Evolutionary conservation across 352 stramenopile species (phyloP), one percentile per base, ranked within the genome.

Genomic region (Phytophthora boehmeriae): DNA sequence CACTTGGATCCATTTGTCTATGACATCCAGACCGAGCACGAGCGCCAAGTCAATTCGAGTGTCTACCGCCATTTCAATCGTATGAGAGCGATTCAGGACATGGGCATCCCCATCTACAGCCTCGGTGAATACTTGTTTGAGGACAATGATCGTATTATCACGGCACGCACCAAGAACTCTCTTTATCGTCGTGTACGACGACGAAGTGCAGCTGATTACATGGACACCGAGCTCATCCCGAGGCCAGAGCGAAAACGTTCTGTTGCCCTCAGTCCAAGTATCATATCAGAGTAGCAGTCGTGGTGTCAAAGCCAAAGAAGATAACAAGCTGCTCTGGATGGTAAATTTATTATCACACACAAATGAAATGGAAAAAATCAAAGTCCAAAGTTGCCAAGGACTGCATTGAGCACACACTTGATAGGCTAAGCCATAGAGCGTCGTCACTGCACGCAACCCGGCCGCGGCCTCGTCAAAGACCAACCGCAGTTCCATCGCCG

Each of bases 91-190:
- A 68, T 92, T 39, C 81, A 92, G 47, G 78, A 89, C 61, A 75
- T 92, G 70, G 83, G 79, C 28, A 83, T 93, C 42, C 77, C 79
- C 10, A 89, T 93, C 57, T 93, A 92, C 68, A 88, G 78, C 51
- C 69, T 94, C 17, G 79, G 76, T 1, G 56, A 62, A 19, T 83
- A 84, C 55, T 44, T 66, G 5, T 57, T 77, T 14, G 75, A 88
- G 16, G 43, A 74, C 0, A 73, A 47, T 8, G 83, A 93, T 36
- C 76, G 72, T 16, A 76, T 93, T 43, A 57, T 91, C 38, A 73
- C 77, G 13, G 75, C 79, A 20, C 71, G 78, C 14, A 77, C 68
- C 5, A 64, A 66, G 10, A 72, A 78, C 22, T 68, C 56, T 8
- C 73, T 89, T 28, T 91, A 88, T 32, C 66, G 78, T 5, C 68